Conservation (phyloP, 2,329 filamentous ascomycete species). For the Clarireedia homoeocarpa region DNA sequence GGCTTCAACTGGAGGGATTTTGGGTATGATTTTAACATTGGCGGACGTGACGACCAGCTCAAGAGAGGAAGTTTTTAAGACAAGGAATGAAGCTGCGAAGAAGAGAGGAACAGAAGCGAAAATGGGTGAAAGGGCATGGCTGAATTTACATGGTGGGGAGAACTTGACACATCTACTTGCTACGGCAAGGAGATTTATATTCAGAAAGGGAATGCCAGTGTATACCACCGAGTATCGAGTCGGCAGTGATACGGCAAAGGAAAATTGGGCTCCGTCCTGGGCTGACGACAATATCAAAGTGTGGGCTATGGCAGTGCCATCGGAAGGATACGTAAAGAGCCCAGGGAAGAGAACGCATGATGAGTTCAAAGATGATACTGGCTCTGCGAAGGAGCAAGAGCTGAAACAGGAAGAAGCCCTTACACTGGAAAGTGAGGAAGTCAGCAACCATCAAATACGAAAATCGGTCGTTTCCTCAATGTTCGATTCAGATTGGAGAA, state of each 20-base stretch:
- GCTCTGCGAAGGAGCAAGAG: conserved; percentile 17
- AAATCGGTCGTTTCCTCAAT: conserved; percentile 62
- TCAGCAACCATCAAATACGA: conserved; percentile 42
- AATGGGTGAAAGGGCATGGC: conserved; percentile 28
- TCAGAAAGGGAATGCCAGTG: conserved; percentile 75
- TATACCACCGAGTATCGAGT: conserved; percentile 54
- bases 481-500: conserved; percentile 70
- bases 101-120: conserved; percentile 16
- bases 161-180: conserved; percentile 77
- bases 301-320: conserved; percentile 67
- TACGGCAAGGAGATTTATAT: conserved; percentile 77
- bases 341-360: conserved; percentile 41
- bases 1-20: conserved; percentile 69
- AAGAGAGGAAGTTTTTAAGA: conserved; percentile 31
- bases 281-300: conserved; percentile 70
- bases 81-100: conserved; percentile 17
- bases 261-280: conserved; percentile 53
- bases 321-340: conserved; percentile 25
- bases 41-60: conserved; percentile 55
- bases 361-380: conserved; percentile 33
- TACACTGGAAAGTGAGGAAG: conserved; percentile 29
- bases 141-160: conserved; percentile 70
- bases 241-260: conserved; percentile 20
- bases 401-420: conserved; percentile 14
- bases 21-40: conserved; percentile 78